Percentiles rank a stretch among this genome's conserved stretches.
phyloP scores from a whole-genome alignment of 202 grass and related monocot species.

The Alloteropsis angusta region DNA sequence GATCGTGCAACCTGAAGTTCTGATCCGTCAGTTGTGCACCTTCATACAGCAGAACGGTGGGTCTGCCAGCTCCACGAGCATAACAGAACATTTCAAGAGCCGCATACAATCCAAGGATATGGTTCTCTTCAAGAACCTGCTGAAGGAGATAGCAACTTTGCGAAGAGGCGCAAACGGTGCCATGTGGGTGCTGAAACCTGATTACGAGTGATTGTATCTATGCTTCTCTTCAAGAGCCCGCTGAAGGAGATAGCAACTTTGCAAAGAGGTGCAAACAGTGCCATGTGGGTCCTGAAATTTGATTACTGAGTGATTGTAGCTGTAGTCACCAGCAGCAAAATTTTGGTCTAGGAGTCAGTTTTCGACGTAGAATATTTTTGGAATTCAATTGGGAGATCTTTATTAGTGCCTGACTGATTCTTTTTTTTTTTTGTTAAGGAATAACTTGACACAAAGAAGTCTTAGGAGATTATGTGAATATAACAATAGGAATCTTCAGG shows the following conservation, averaged over 20 bases:
- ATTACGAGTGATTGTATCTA: slow-evolving; percentile 45
- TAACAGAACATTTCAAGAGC: slow-evolving; percentile 69
- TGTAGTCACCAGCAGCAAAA: background rate
- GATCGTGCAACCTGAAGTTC: slow-evolving; percentile 67
- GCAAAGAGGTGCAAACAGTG: slow-evolving; percentile 40
- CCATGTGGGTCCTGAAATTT: slow-evolving; percentile 60
- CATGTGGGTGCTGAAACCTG: slow-evolving; percentile 61
- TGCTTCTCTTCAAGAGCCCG: slow-evolving; percentile 73
- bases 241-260: slow-evolving; percentile 75
- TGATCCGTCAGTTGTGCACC: slow-evolving; percentile 73
- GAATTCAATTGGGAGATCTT: background rate
- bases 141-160: slow-evolving; percentile 75
- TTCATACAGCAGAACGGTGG: slow-evolving; percentile 67
- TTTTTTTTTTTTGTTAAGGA: slow-evolving; percentile 21
- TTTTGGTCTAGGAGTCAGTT: background rate
- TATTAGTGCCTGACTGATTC: background rate
- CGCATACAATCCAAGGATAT: slow-evolving; percentile 59
- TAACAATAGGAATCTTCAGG: background rate
- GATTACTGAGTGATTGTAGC: slow-evolving; percentile 42
- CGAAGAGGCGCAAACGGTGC: slow-evolving; percentile 44
- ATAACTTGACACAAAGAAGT: background rate
- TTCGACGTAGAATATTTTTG: background rate
- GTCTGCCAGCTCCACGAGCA: slow-evolving; percentile 46
- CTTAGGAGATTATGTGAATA: slow-evolving; percentile 2
- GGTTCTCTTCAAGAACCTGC: slow-evolving; percentile 72